A percentile compares a stretch with the other conserved stretches of the same genome.
Conservation (phyloP, 495 filamentous ascomycete species). For the Tuber indicum region DNA sequence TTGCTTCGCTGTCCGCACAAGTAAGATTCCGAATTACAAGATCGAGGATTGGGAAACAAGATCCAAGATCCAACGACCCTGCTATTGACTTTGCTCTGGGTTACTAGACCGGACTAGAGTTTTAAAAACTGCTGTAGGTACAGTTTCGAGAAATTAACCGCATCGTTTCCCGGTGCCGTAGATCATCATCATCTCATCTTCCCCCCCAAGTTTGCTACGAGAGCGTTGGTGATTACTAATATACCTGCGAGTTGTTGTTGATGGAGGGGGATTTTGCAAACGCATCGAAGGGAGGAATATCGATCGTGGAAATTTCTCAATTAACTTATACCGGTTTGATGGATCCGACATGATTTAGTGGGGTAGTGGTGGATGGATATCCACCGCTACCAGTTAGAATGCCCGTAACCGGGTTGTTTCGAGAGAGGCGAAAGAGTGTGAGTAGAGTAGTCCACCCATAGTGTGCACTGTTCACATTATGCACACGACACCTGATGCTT, state of each 20-base stretch:
- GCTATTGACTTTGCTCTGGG: not conserved
- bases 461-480: not conserved
- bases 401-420: not conserved
- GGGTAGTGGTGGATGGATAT: not conserved
- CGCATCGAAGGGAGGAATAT: not conserved
- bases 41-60: not conserved
- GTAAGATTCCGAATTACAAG: not conserved
- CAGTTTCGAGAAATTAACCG: slow-evolving; percentile 5
- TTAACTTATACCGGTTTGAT: not conserved
- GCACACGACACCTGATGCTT: not conserved
- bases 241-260: not conserved
- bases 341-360: not conserved
- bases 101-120: not conserved
- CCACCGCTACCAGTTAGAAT: not conserved
- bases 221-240: not conserved
- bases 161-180: not conserved
- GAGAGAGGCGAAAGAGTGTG: not conserved
- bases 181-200: slow-evolving; percentile 6
- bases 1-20: not conserved
- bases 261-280: not conserved
- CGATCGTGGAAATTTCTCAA: not conserved
- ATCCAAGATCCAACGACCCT: not conserved
- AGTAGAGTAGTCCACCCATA: not conserved
- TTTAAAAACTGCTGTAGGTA: not conserved
- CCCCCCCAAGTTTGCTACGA: not conserved